Conservation (phyloP, 2,329 filamentous ascomycete genomes). For the Phyllosticta paracitricarpa region DNA sequence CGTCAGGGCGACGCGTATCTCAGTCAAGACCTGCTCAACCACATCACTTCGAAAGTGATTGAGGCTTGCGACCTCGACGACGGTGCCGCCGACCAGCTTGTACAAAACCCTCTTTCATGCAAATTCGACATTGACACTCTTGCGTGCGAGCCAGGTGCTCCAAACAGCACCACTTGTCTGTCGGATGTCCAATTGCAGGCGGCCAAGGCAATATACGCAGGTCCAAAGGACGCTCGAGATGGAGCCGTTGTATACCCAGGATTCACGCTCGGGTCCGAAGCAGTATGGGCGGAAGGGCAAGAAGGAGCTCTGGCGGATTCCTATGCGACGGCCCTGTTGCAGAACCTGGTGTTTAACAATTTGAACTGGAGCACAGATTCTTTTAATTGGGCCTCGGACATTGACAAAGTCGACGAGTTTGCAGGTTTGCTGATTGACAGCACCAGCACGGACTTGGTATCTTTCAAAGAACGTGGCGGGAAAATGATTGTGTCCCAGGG, state of each 20-base stretch:
- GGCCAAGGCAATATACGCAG: conserved; percentile 25
- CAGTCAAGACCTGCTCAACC: conserved; percentile 21
- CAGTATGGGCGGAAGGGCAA: conserved; percentile 25
- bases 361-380: conserved; percentile 23
- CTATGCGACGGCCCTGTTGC: conserved; percentile 31
- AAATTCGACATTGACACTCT: conserved; percentile 26
- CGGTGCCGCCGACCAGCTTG: conserved; percentile 28
- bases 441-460: conserved; percentile 22
- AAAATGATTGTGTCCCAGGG: conserved; percentile 32
- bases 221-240: conserved; percentile 15
- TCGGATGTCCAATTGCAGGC: conserved; percentile 22
- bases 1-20: conserved; percentile 14
- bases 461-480: conserved; percentile 22
- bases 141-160: conserved; percentile 16
- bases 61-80: conserved; percentile 31
- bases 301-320: conserved; percentile 25
- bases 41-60: conserved; percentile 25
- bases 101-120: conserved; percentile 31
- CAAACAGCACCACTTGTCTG: conserved; percentile 19
- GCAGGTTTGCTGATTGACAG: conserved; percentile 31
- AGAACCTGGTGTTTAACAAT: conserved; percentile 33
- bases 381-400: conserved; percentile 31
- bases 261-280: conserved; percentile 31
- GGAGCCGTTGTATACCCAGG: conserved; percentile 29
- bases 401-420: conserved; percentile 22